Evolutionary conservation across 345 rosid species (phyloP).

Genomic region (Salix brachista): DNA sequence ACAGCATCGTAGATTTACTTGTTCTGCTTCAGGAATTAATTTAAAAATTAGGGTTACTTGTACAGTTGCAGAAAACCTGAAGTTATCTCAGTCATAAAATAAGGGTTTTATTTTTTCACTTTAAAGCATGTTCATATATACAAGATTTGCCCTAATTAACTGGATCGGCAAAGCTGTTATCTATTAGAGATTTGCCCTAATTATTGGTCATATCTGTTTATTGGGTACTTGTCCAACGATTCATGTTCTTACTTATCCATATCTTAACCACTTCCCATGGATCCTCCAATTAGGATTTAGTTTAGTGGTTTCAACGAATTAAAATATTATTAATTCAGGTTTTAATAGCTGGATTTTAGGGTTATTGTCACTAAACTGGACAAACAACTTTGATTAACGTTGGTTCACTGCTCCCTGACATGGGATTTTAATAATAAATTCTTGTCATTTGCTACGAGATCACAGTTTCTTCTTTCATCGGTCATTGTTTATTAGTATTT

Average conservation of each 20-base stretch:
- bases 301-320: not conserved
- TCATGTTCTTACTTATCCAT: constrained; percentile 2
- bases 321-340: not conserved
- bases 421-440: constrained; percentile 7
- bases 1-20: not conserved
- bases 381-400: not conserved
- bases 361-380: not conserved
- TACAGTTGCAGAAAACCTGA: not conserved
- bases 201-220: not conserved
- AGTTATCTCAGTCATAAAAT: too few species aligned
- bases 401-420: constrained; percentile 13
- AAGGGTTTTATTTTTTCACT: too few species aligned
- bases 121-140: too few species aligned
- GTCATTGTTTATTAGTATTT: not conserved
- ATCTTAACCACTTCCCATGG: constrained; percentile 2
- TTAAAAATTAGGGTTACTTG: not conserved
- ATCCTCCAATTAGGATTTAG: constrained; percentile 7
- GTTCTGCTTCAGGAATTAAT: not conserved
- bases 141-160: not conserved
- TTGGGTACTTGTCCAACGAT: not conserved
- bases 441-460: not conserved
- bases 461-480: not conserved
- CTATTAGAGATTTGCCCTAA: not conserved
- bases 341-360: constrained; percentile 1
- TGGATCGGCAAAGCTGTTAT: not conserved